Evolutionary conservation across 2,329 filamentous ascomycete species (phyloP), one percentile per base, ranked within the genome.

Genomic region (Sporothrix curviconia): DNA sequence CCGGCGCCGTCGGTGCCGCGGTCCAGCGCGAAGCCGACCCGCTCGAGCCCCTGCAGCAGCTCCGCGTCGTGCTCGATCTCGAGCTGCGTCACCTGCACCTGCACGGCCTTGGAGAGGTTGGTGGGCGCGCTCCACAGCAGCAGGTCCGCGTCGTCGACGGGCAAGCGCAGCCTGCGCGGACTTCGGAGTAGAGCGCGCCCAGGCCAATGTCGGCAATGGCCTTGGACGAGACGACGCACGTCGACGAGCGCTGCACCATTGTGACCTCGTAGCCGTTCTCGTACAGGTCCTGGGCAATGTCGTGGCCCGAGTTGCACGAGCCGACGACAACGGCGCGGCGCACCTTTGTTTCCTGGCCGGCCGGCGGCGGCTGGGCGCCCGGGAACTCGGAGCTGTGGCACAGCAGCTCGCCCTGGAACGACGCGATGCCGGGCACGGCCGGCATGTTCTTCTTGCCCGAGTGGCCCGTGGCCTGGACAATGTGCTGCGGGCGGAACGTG

Each of bases 401-500:
- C 54, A 84, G 67, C 2, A 75, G 68, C 34, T 74, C 73, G 1
- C 82, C 81, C 52, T 75, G 67, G 69, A 84, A 86, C 3, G 59
- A 66, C 15, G 74, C 73, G 60, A 77, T 70, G 0, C 83, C 84
- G 24, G 79, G 78, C 61, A 89, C 77, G 5, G 28, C 54, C 0
- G 86, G 85, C 49, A 81, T 68, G 57, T 82, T 79, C 66, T 82
- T 85, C 69, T 87, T 83, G 2, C 86, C 86, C 0, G 83, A 83
- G 64, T 86, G 84, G 0, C 85, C 85, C 0, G 85, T 89, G 1
- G 83, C 82, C 64, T 86, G 83, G 44, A 89, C 77, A 30, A 89
- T 68, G 60, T 89, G 85, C 5, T 74, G 78, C 0, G 85, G 85
- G 37, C 80, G 76, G 39, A 89, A 69, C 0, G 76, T 82, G 17